Conservation (phyloP, 805 yeast genomes). For the Vanderwaltozyma tropicalis region DNA sequence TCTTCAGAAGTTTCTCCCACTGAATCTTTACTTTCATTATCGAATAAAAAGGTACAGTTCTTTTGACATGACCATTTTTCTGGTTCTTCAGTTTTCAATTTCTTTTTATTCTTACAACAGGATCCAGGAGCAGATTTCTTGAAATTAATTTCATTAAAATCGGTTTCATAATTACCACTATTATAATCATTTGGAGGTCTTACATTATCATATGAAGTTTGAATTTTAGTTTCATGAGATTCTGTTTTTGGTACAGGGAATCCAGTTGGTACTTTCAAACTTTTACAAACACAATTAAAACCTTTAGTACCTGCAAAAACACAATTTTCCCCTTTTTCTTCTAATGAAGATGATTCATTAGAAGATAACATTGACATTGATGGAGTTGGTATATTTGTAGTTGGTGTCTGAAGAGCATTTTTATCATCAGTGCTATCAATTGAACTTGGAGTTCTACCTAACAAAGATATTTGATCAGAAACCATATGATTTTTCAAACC, state of each 20-base stretch:
- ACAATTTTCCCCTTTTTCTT: background rate
- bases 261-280: slow-evolving; percentile 3
- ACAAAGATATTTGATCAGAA: background rate
- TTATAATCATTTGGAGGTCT: background rate
- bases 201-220: background rate
- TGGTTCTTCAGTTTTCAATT: background rate
- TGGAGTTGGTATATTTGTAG: too few relatives aligned
- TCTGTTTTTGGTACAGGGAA: background rate
- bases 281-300: slow-evolving; percentile 3
- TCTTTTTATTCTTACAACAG: background rate
- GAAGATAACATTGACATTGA: too few relatives aligned
- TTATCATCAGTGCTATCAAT: background rate
- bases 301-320: slow-evolving; percentile 1
- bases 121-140: background rate
- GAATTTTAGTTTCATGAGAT: background rate
- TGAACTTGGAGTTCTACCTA: background rate
- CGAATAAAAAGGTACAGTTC: slow-evolving; percentile 2
- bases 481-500: slow-evolving; percentile 4
- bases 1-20: background rate
- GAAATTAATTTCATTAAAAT: slow-evolving; percentile 1
- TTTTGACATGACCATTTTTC: slow-evolving; percentile 2
- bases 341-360: too few relatives aligned
- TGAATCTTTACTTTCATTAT: background rate
- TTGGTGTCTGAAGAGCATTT: too few relatives aligned
- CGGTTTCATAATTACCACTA: background rate